Percentiles rank a stretch among this genome's conserved stretches.
Conservation (phyloP, 164 flowering plant species). For the Warburgia ugandensis region DNA sequence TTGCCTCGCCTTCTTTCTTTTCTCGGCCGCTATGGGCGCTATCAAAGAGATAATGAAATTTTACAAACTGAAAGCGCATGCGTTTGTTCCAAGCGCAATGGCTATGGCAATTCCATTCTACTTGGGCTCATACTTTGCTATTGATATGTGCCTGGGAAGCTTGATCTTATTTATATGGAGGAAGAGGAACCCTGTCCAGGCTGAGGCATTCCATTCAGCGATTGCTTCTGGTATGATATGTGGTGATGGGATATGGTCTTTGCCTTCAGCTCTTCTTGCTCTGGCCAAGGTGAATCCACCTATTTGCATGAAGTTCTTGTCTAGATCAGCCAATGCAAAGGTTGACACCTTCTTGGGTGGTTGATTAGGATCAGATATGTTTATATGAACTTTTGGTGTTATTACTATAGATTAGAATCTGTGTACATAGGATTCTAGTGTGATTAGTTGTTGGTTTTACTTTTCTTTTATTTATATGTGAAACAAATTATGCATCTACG, state of each 20-base stretch:
- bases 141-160: constrained; percentile 57
- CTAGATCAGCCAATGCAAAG: constrained; percentile 15
- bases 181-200: constrained; percentile 34
- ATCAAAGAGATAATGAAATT: constrained; percentile 3
- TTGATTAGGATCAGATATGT: too few relatives aligned
- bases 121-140: constrained; percentile 41
- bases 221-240: constrained; percentile 59
- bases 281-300: constrained; percentile 41
- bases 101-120: constrained; percentile 63
- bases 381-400: too few relatives aligned
- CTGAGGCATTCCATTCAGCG: constrained; percentile 43
- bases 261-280: constrained; percentile 45
- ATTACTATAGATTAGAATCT: too few relatives aligned
- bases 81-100: constrained; percentile 35
- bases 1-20: constrained; percentile 11
- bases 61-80: constrained; percentile 11
- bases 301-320: constrained; percentile 48
- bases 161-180: constrained; percentile 40
- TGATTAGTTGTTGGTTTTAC: too few relatives aligned
- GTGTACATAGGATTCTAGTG: too few relatives aligned
- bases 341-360: too few relatives aligned
- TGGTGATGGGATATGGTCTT: constrained; percentile 52
- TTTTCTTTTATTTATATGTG: too few relatives aligned
- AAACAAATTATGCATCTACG: too few relatives aligned
- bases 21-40: constrained; percentile 9